Evolutionary conservation across 306 rosid genomes (phyloP).

Genomic region (Sicyos baderoa): DNA sequence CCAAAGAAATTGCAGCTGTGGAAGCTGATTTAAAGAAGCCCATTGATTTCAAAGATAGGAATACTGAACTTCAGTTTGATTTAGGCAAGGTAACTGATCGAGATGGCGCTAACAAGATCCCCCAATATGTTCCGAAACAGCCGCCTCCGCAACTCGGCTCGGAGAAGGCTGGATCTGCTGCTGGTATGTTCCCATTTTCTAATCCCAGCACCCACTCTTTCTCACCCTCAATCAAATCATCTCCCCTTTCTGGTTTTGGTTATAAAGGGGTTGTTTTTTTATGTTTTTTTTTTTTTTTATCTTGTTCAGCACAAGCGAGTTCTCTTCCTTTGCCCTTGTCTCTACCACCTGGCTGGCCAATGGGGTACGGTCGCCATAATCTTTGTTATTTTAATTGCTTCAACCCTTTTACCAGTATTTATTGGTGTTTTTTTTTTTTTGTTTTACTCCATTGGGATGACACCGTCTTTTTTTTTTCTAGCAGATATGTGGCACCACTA

Average conservation of each 20-base stretch:
- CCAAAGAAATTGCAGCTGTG: conserved; percentile 28
- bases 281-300: conserved; percentile 3
- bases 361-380: conserved; percentile 58
- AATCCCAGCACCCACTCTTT: not conserved
- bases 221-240: not conserved
- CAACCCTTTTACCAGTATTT: not conserved
- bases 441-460: conserved; percentile 28
- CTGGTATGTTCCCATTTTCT: conserved; percentile 32
- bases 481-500: conserved; percentile 85
- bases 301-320: conserved; percentile 46
- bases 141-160: conserved; percentile 24
- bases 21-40: conserved; percentile 47
- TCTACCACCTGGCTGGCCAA: conserved; percentile 77
- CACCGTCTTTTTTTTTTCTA: conserved; percentile 27
- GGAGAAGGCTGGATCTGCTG: conserved; percentile 53
- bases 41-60: conserved; percentile 36
- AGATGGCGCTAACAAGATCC: conserved; percentile 44
- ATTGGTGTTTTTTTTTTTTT: not conserved
- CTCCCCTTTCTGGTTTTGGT: not conserved
- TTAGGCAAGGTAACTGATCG: conserved; percentile 55
- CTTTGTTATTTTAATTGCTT: not conserved
- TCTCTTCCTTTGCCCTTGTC: conserved; percentile 65
- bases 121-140: conserved; percentile 35
- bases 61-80: conserved; percentile 53
- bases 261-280: not conserved